Evolutionary conservation across 495 filamentous ascomycete species (phyloP), one percentile per base, ranked within the genome.

Genomic region (Gamarada debralockiae): DNA sequence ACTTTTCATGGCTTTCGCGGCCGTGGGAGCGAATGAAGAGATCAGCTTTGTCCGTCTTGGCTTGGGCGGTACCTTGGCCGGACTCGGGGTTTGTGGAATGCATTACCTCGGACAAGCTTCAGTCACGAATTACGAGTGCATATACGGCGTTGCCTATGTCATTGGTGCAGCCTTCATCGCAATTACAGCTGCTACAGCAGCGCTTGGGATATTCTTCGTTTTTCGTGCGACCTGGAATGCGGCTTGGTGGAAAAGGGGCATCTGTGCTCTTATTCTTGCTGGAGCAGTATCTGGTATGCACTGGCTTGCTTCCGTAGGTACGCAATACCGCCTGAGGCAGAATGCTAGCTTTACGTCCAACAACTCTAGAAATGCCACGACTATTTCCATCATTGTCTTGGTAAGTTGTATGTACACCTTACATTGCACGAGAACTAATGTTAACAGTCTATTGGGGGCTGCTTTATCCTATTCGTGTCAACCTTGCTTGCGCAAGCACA

Each of bases 61-160:
- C n/a, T 55, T 77, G 0, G 84, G 83, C 22, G 89, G 90, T 0
- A 52, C 79, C 3, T 67, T 90, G 37, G 82, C 85, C 0, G 91
- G 91, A 6, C 68, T 79, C 2, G 80, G 87, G 17, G 83, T 95
- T 48, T 87, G 85, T 49, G 92, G 85, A 3, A 96, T 96, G 92
- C 89, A 96, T 64, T 96, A 95, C 58, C 70, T 95, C 39, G 89
- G 89, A 22, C 88, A 95, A 61, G 76, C 85, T 12, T 88, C 90
- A 29, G 91, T 93, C 57, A 70, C 73, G 13, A 93, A 95, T 65
- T 96, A 96, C 61, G 57, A 59, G 6, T 80, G 83, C 58, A 56
- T 61, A 10, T 91, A 92, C 54, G 27, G 57, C 7, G 56, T 67
- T 10, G 66, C 63, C 4, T 78, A 81, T 60, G 76, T 96, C n/a